Percentiles rank a stretch among this genome's conserved stretches.
These are phyloP conservation scores for Biancaea sappan DNA, from an alignment of 306 rosid genomes.

Conservation along the genomic window DNA sequence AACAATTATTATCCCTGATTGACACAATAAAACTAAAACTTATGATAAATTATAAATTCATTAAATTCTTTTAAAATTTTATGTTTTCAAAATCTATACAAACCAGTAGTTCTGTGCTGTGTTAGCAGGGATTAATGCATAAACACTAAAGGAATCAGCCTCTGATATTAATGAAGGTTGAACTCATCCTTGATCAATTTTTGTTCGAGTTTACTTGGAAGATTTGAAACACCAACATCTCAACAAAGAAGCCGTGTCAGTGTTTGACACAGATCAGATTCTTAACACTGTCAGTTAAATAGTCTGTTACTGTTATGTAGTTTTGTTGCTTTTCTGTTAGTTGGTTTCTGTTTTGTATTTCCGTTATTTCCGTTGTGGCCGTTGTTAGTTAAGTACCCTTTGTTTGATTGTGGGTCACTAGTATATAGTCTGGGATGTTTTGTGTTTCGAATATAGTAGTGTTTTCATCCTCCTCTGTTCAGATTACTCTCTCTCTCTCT, in stretches of 20 bases:
- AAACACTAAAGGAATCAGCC: neutral
- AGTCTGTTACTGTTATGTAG: too few relatives aligned
- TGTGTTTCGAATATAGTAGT: too few relatives aligned
- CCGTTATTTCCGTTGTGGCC: too few relatives aligned
- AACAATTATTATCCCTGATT: neutral
- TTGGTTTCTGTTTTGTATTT: too few relatives aligned
- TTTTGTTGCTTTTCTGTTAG: too few relatives aligned
- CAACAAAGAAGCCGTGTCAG: neutral
- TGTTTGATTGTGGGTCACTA: too few relatives aligned
- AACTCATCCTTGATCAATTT: neutral
- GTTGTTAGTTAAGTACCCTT: too few relatives aligned
- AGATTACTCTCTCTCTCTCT: too few relatives aligned
- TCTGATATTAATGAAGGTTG: neutral
- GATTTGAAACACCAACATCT: neutral
- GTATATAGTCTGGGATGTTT: too few relatives aligned
- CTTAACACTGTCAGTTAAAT: too few relatives aligned
- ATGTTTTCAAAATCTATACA: neutral
- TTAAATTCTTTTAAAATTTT: neutral
- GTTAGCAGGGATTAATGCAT: neutral
- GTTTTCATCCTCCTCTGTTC: too few relatives aligned
- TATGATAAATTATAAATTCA: neutral
- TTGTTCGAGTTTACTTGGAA: constrained; percentile 15
- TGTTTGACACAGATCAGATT: constrained; percentile 12
- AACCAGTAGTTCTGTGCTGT: neutral
- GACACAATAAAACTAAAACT: constrained; percentile 3